Evolutionary conservation across 2,329 filamentous ascomycete genomes (phyloP).

Genomic region (Ceratocystis albifundus): DNA sequence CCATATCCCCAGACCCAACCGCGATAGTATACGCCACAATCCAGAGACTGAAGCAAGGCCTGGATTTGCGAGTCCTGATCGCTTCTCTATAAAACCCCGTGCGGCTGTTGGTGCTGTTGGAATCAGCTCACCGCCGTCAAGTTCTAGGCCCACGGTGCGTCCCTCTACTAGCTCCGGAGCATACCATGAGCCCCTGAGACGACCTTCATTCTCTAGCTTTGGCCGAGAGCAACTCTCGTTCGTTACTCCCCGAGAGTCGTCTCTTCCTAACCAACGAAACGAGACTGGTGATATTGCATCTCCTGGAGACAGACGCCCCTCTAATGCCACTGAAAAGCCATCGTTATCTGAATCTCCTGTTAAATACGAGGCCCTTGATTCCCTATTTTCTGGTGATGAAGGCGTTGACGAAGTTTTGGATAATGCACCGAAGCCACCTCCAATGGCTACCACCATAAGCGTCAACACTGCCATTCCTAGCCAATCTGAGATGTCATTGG

Average conservation of each 20-base stretch:
- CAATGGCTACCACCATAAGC: slow-evolving; percentile 13
- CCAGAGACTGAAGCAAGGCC: slow-evolving; percentile 8
- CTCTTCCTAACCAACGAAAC: background rate
- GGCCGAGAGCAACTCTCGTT: background rate
- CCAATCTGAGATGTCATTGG: background rate
- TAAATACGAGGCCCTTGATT: slow-evolving; percentile 15
- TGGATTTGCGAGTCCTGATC: slow-evolving; percentile 3
- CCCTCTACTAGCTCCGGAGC: slow-evolving; percentile 7
- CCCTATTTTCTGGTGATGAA: slow-evolving; percentile 10
- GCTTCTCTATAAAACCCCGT: slow-evolving; percentile 22
- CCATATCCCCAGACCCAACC: slow-evolving; percentile 15
- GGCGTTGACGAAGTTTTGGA: slow-evolving; percentile 4
- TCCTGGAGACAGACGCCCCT: background rate
- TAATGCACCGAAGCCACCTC: background rate
- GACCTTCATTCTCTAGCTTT: slow-evolving; percentile 1
- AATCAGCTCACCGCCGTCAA: background rate
- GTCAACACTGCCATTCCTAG: slow-evolving; percentile 16
- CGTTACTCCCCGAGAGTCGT: background rate
- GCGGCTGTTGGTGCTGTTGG: slow-evolving; percentile 18
- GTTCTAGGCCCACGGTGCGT: background rate
- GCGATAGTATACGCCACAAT: slow-evolving; percentile 20
- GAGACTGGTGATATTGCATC: too few relatives aligned
- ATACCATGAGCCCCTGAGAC: background rate
- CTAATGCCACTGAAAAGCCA: background rate
- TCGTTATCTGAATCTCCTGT: background rate